These are phyloP conservation scores for Pseudozyma sp. DNA, from an alignment of 1,284 basidiomycete genomes.

Conservation along the genomic window DNA sequence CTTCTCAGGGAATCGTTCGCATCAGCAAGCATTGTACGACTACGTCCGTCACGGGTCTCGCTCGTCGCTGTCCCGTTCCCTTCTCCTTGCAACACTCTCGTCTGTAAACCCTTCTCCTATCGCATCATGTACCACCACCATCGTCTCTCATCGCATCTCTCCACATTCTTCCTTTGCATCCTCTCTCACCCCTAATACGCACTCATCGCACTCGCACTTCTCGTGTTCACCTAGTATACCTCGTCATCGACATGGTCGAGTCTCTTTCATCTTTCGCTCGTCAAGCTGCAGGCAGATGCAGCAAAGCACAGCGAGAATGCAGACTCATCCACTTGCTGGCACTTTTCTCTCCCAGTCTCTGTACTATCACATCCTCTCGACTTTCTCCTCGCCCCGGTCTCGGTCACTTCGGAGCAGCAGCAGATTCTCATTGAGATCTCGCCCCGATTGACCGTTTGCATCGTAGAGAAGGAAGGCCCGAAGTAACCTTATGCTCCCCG, in stretches of 20 bases:
- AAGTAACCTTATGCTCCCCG: neutral
- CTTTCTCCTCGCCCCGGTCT: no score
- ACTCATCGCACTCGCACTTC: neutral
- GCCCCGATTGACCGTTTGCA: neutral
- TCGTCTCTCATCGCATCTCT: slow-evolving; percentile 16
- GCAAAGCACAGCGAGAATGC: neutral
- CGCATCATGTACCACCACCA: slow-evolving; percentile 45
- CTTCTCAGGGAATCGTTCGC: slow-evolving; percentile 3
- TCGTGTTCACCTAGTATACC: slow-evolving; percentile 27
- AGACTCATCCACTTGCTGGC: neutral
- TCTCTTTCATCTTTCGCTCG: neutral
- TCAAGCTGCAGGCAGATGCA: slow-evolving; percentile 31
- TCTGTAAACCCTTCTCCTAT: slow-evolving; percentile 15
- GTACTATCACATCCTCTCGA: slow-evolving; percentile 16
- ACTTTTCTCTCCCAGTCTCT: slow-evolving; percentile 3
- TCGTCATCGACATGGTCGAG: slow-evolving; percentile 3
- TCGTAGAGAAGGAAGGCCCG: neutral
- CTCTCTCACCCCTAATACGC: slow-evolving; percentile 16
- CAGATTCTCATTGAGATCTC: slow-evolving; percentile 1
- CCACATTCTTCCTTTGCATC: slow-evolving; percentile 11
- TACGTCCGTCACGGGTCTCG: slow-evolving; percentile 3
- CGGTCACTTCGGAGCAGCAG: no score
- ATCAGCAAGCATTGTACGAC: slow-evolving; percentile 26
- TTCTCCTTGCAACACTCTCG: slow-evolving; percentile 2
- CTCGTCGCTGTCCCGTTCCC: neutral